Evolutionary conservation across 106 monocot species (phyloP).

Genomic region (Ottelia alismoides): DNA sequence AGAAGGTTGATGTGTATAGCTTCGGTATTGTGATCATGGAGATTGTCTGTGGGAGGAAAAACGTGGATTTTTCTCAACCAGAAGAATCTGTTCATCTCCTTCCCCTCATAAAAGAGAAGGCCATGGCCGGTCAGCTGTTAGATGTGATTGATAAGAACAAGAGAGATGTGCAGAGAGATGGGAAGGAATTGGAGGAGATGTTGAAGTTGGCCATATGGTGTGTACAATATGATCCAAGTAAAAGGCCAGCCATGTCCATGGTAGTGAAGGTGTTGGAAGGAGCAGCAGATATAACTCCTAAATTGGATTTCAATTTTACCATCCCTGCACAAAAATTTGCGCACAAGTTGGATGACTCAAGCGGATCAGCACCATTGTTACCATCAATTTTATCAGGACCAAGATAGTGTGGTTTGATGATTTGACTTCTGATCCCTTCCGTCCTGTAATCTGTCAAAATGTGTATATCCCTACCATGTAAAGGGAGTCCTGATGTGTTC

Average conservation of each 20-base stretch:
- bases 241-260: slow-evolving; percentile 18
- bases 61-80: not conserved
- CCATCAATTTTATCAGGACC: not conserved
- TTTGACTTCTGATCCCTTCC: no score
- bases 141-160: slow-evolving; percentile 12
- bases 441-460: no score
- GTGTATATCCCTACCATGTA: no score
- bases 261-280: slow-evolving; percentile 16
- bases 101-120: slow-evolving; percentile 3
- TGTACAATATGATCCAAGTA: slow-evolving; percentile 10
- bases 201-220: slow-evolving; percentile 38
- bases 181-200: slow-evolving; percentile 17
- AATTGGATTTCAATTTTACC: not conserved
- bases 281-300: not conserved
- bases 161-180: slow-evolving; percentile 10
- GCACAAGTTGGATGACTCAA: no score
- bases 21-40: slow-evolving; percentile 6
- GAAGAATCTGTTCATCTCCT: slow-evolving; percentile 4
- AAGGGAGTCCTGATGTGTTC: no score
- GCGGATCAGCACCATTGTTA: not conserved
- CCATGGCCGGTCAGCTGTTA: not conserved
- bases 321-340: no score
- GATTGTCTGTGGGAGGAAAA: slow-evolving; percentile 1
- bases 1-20: slow-evolving; percentile 10
- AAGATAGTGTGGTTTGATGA: no score